Evolutionary conservation across 2,329 filamentous ascomycete species (phyloP).

Genomic region (Ascochyta koolunga): DNA sequence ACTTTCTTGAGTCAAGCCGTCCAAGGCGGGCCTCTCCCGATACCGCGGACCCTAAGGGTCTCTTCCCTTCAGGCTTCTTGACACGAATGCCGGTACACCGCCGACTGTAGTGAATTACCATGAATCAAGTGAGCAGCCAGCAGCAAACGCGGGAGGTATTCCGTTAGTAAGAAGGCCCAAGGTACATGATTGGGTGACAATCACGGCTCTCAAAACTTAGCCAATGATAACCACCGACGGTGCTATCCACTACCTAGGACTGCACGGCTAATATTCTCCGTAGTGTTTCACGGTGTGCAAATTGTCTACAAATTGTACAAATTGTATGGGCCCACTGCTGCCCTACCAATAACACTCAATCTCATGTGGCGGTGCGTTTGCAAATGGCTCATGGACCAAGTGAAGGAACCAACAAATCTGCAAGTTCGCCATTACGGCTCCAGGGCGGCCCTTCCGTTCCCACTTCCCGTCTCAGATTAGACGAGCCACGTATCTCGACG

Average conservation of each 20-base stretch:
- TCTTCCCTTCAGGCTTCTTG: conserved; percentile 12
- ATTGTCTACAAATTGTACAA: conserved; percentile 3
- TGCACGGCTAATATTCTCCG: conserved; percentile 16
- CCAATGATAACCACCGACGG: conserved; percentile 3
- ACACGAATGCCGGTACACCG: conserved; percentile 16
- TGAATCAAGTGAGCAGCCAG: conserved; percentile 12
- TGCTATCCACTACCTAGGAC: conserved; percentile 5
- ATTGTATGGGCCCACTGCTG: conserved; percentile 11
- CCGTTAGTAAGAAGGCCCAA: conserved; percentile 7
- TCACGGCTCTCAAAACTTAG: neutral
- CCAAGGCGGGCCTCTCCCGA: conserved; percentile 23
- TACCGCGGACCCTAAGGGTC: conserved; percentile 21
- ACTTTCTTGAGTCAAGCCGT: conserved; percentile 13
- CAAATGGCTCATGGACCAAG: conserved; percentile 21
- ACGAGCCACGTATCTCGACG: conserved; percentile 32
- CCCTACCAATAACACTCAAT: conserved; percentile 12
- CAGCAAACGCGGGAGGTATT: conserved; percentile 4
- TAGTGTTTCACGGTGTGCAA: conserved; percentile 14
- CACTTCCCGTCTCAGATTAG: conserved; percentile 42
- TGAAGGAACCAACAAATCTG: conserved; percentile 21
- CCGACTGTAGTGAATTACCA: conserved; percentile 9
- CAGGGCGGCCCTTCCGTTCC: conserved; percentile 41
- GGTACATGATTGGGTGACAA: conserved; percentile 11
- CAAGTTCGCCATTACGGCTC: conserved; percentile 34
- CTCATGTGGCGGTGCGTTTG: conserved; percentile 31